Evolutionary conservation across 768 basidiomycete genomes (phyloP), one percentile per base, ranked within the genome.

Genomic region (Dioszegia aurantiaca): DNA sequence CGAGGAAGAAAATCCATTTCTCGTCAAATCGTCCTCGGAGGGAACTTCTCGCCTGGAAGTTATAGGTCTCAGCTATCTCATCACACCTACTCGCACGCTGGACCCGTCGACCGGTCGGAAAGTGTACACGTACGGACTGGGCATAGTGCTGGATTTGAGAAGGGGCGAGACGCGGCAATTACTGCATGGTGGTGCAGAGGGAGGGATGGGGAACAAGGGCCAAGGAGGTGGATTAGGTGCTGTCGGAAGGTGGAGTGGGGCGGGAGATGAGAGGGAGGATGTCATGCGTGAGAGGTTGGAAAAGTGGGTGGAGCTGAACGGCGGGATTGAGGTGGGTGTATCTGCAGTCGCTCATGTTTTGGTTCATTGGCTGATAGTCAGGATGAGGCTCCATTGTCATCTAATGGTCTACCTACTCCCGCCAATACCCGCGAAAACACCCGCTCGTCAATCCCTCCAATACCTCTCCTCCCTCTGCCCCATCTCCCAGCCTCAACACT

Each of bases 101-200:
- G 73, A 74, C 48, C 61, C 71, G 4, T 17, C 47, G 2, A 63
- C 60, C 4, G 60, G 60, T 2, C 55, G 71, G 45, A 59, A 65
- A 45, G 68, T 72, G 10, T 63, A 69, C 41, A 77, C 75, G 9
- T 65, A 75, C 59, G 75, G 75, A 24, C 28, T 77, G 6, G 73
- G 73, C 8, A 71, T 77, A 33, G 63, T 66, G 37, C 60, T 77
- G 36, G 65, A 69, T 17, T 45, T 76, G 24, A 65, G 62, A 27
- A 59, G 61, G 8, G 69, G 69, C 0, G 75, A 76, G 56, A 68
- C 69, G 21, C 62, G 75, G 36, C 70, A 74, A 58, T 56, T 70
- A 0, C 39, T 74, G 21, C 62, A 65, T 45, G 63, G 65, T 23
- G 72, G 64, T 14, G 59, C 59, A 6, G 69, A 70, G 40, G 72